Evolutionary conservation across 179 eudicot species (phyloP), one percentile per base, ranked within the genome.

Genomic region (Kewa caespitosa): DNA sequence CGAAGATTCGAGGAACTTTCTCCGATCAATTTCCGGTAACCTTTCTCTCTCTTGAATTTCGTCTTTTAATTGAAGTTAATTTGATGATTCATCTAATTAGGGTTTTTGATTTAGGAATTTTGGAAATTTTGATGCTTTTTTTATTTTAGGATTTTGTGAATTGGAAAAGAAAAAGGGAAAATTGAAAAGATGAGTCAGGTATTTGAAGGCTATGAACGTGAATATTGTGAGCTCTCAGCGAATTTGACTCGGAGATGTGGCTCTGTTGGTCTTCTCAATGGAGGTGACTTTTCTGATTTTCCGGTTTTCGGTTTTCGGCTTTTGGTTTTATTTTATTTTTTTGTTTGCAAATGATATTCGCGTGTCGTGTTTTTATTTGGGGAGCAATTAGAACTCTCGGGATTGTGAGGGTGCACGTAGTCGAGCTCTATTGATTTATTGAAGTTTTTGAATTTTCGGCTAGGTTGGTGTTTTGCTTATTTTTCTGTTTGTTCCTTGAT

Each of bases 221-320:
- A 82, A 67, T 82, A 82, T 75, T 82, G 85, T 22, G 85, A 82
- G 43, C 43, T 86, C 38, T 88, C 89, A 0, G 83, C 91, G 18
- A 80, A 84, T 86, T 81, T 88, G 67, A 80, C 86, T 42, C 74
- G 81, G 23, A 82, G 84, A 77, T 84, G 85, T 67, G 72, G 77
- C 28, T 72, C 87, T 64, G 86, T 86, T 74, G 52, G 72, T 62
- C 62, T 72, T 65, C 84, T 88, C 38, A 74, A 79, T 74, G 91
- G 89, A 80, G 89, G 91, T 88, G 62, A 76, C 20, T 67, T 37
- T 27, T 14, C 33, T 52, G 14, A 20, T 23, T 8, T 42, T 67
- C 36, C 52, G 6, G 10, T 37, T 71, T 36, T 10, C 37, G 1
- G 11, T 55, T 32, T 59, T 70, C 52, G 52, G 5, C 70, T 0